Conservation (phyloP, 2,329 filamentous ascomycete species). For the Colletotrichum sidae region DNA sequence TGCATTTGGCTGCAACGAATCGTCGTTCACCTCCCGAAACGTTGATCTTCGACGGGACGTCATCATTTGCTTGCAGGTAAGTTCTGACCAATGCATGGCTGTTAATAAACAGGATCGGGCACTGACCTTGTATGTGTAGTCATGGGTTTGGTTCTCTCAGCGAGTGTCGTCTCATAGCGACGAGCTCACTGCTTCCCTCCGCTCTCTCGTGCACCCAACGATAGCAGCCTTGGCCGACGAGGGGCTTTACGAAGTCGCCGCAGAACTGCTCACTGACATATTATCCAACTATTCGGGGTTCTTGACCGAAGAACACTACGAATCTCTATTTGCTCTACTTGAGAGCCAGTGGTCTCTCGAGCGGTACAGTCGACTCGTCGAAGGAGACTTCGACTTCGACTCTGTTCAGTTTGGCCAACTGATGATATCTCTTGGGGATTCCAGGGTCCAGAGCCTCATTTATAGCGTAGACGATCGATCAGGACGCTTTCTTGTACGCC, state of each 20-base stretch:
- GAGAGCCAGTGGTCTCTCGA: slow-evolving; percentile 68
- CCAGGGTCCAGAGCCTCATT: slow-evolving; percentile 70
- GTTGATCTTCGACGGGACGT: slow-evolving; percentile 60
- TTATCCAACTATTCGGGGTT: slow-evolving; percentile 74
- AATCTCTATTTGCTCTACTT: slow-evolving; percentile 69
- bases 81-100: slow-evolving; percentile 21
- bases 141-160: slow-evolving; percentile 81
- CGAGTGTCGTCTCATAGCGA: slow-evolving; percentile 68
- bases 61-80: slow-evolving; percentile 71
- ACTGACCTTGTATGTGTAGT: slow-evolving; percentile 54
- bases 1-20: slow-evolving; percentile 44
- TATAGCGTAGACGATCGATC: slow-evolving; percentile 61
- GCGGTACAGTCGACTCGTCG: slow-evolving; percentile 65
- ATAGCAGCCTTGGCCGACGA: slow-evolving; percentile 71
- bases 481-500: slow-evolving; percentile 64
- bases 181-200: slow-evolving; percentile 68
- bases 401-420: slow-evolving; percentile 74
- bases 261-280: slow-evolving; percentile 74
- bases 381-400: slow-evolving; percentile 73
- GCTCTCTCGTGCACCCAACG: slow-evolving; percentile 68
- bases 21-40: slow-evolving; percentile 42
- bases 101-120: background rate
- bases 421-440: slow-evolving; percentile 76
- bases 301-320: slow-evolving; percentile 68
- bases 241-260: slow-evolving; percentile 67